Evolutionary conservation across 2,329 filamentous ascomycete genomes (phyloP).

Genomic region (Hymenotorrendiella dingleyae): DNA sequence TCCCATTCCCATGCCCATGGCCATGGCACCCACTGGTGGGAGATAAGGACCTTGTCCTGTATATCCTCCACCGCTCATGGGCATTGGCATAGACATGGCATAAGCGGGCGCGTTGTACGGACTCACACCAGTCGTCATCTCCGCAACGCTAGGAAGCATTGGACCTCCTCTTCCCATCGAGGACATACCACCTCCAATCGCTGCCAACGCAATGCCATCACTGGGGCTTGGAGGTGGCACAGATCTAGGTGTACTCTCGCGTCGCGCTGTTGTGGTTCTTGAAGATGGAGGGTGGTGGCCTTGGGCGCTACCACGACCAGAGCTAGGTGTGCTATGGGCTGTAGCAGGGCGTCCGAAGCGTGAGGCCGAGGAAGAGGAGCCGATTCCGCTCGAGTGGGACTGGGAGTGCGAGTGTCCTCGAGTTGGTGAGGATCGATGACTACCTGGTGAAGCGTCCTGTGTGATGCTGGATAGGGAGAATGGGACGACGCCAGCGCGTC

Average conservation of each 20-base stretch:
- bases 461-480: conserved; percentile 64
- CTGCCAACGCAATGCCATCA: conserved; percentile 30
- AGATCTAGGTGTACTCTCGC: conserved; percentile 30
- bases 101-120: conserved; percentile 55
- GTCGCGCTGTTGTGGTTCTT: conserved; percentile 27
- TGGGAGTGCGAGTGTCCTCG: conserved; percentile 26
- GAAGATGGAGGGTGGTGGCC: conserved; percentile 8
- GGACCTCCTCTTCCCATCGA: conserved; percentile 24
- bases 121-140: conserved; percentile 58
- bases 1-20: not conserved
- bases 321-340: conserved; percentile 14
- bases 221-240: conserved; percentile 34
- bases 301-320: conserved; percentile 8
- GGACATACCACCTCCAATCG: conserved; percentile 23
- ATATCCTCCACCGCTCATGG: conserved; percentile 18
- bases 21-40: not conserved
- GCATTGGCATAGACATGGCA: conserved; percentile 33
- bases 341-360: conserved; percentile 24
- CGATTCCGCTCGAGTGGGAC: conserved; percentile 24
- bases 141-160: conserved; percentile 54
- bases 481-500: conserved; percentile 80
- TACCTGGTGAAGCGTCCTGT: conserved; percentile 36
- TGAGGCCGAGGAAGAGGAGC: conserved; percentile 14
- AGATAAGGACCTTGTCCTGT: conserved; percentile 4
- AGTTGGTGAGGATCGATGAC: conserved; percentile 39